phyloP scores from a whole-genome alignment of 352 stramenopile genomes.

The Thalassiosira mediterranea region DNA sequence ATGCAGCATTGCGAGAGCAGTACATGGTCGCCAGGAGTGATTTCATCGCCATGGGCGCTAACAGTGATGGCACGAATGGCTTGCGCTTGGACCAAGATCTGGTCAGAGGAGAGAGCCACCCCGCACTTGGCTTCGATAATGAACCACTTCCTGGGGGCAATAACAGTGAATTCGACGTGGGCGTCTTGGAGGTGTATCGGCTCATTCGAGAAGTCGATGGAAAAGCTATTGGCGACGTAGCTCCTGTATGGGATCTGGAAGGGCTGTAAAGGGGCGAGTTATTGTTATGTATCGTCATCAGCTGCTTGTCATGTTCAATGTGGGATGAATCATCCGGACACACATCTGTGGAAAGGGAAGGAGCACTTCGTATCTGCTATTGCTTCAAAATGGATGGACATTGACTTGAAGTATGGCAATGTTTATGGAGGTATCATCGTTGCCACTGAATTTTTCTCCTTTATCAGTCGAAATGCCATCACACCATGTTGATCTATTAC shows the following conservation, averaged over 20 bases:
- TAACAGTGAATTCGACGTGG: slow-evolving; percentile 64
- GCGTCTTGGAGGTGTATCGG: slow-evolving; percentile 76
- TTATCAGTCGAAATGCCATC: too few species aligned
- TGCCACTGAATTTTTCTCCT: too few species aligned
- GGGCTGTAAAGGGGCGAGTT: slow-evolving; percentile 4
- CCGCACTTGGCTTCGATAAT: slow-evolving; percentile 72
- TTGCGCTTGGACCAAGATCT: slow-evolving; percentile 78
- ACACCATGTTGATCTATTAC: too few species aligned
- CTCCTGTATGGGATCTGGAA: slow-evolving; percentile 5
- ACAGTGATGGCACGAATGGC: slow-evolving; percentile 60
- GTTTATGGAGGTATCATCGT: too few species aligned
- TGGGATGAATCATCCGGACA: too few species aligned
- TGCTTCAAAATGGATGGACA: too few species aligned
- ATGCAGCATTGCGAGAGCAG: slow-evolving; percentile 58
- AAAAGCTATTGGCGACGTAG: slow-evolving; percentile 4
- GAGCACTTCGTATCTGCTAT: too few species aligned
- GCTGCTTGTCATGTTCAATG: too few species aligned
- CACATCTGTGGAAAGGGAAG: too few species aligned
- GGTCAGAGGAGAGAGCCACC: slow-evolving; percentile 60
- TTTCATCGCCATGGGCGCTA: slow-evolving; percentile 76
- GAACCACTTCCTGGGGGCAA: slow-evolving; percentile 53
- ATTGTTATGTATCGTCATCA: too few species aligned
- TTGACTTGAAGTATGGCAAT: too few species aligned
- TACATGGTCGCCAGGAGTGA: slow-evolving; percentile 69
- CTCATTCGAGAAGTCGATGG: slow-evolving; percentile 65